These are phyloP conservation scores for Viola odorata DNA, from an alignment of 345 rosid genomes.

Conservation along the genomic window DNA sequence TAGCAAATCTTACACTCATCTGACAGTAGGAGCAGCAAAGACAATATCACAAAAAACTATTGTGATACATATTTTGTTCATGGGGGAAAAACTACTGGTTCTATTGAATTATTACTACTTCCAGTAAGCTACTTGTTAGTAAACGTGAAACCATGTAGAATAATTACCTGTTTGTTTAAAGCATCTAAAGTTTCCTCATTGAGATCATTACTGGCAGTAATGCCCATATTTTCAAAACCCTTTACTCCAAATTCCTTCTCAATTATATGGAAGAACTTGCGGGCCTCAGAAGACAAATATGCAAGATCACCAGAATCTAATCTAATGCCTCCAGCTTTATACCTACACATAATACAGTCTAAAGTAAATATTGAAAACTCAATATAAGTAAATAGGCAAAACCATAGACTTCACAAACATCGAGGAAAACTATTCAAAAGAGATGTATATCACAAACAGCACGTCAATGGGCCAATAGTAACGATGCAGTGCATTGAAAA, in stretches of 20 bases:
- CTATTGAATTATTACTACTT: not conserved
- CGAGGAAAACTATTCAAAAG: not conserved
- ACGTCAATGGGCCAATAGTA: too few species aligned
- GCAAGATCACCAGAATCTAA: conserved; percentile 96
- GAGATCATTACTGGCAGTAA: conserved; percentile 93
- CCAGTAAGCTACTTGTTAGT: not conserved
- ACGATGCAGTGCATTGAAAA: not conserved
- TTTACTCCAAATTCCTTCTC: conserved; percentile 66
- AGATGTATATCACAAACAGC: too few species aligned
- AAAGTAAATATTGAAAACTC: conserved; percentile 16
- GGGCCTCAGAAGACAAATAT: conserved; percentile 70
- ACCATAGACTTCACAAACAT: not conserved
- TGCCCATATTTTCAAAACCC: conserved; percentile 65
- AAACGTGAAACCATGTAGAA: not conserved
- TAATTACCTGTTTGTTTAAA: conserved; percentile 76
- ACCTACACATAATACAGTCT: conserved; percentile 41
- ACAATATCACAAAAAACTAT: not conserved
- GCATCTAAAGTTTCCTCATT: conserved; percentile 97
- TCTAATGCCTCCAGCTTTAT: conserved; percentile 83
- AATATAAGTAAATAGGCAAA: not conserved
- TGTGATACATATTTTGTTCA: too few species aligned
- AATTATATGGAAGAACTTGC: conserved; percentile 55
- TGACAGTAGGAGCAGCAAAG: not conserved
- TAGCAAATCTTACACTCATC: not conserved
- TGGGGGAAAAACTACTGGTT: too few species aligned